Evolutionary conservation across 2,329 filamentous ascomycete genomes (phyloP), one percentile per base, ranked within the genome.

Genomic region (Metarhizium guizhouense): DNA sequence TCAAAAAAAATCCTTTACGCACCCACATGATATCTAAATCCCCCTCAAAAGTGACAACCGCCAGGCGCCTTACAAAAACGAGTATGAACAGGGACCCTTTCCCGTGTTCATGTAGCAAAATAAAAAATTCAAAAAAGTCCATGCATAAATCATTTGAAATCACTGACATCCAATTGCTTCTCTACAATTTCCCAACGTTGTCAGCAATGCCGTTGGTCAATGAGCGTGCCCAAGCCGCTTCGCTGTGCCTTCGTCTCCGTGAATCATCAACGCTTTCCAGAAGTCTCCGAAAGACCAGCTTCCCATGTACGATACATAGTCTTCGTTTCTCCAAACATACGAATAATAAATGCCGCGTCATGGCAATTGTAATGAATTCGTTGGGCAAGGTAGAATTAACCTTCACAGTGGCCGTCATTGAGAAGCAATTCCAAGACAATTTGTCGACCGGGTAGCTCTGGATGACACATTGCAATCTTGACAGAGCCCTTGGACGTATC

Each of bases 401-500:
- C 50, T 68, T 83, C 80, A 54, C 71, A 70, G 60, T 93, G 87
- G 6, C 90, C 92, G 65, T 95, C 89, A 69, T 97, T 97, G 63
- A 97, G 80, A 61, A 96, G 74, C 80, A 99, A 80, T 74, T 99
- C 94, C 60, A 97, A 77, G 60, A 99, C 85, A 61, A 99, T 85
- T 75, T 96, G 92, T 66, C 85, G 86, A 53, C 88, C 85, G 57
- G 90, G 82, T 60, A 88, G 78, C 72, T 95, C 89, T 0, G 94
- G 94, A 74, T 99, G 94, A 66, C 90, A 89, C 89, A 99, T 92
- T 64, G 86, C 87, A 63, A 99, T 83, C 81, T 99, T 99, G 65
- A 97, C 86, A 1, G 89, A 95, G 54, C 89, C 83, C 61, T 85
- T 83, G 45, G 78, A 80, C 57, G 74, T 77, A 54, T 76, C 74